Conservation (phyloP, 2,329 filamentous ascomycete species). For the Penicillium freii region DNA sequence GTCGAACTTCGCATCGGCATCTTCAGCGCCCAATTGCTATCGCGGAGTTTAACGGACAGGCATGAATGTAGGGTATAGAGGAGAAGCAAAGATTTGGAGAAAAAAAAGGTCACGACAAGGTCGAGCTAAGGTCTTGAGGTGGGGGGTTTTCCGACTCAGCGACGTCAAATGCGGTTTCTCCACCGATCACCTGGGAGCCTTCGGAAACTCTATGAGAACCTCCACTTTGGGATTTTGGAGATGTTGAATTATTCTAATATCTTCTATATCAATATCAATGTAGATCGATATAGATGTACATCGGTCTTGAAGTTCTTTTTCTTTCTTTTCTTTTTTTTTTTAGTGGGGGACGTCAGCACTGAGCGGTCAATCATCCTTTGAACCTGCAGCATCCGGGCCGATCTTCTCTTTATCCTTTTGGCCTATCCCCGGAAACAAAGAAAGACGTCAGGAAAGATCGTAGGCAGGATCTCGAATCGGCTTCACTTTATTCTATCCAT, state of each 20-base stretch:
- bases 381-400: slow-evolving; percentile 6
- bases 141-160: slow-evolving; percentile 31
- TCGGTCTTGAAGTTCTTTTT: neutral
- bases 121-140: slow-evolving; percentile 22
- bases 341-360: slow-evolving; percentile 5
- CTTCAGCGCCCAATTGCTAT: slow-evolving; percentile 20
- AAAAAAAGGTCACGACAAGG: slow-evolving; percentile 8
- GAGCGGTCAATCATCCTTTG: slow-evolving; percentile 13
- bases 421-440: slow-evolving; percentile 4
- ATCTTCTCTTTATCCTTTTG: neutral
- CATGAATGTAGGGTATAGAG: slow-evolving; percentile 13
- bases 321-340: neutral
- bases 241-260: neutral
- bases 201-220: slow-evolving; percentile 27
- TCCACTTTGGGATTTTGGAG: slow-evolving; percentile 10
- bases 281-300: neutral
- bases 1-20: slow-evolving; percentile 31
- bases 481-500: neutral
- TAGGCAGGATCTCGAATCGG: neutral
- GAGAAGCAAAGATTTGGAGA: slow-evolving; percentile 3
- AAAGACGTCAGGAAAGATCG: neutral
- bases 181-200: slow-evolving; percentile 31
- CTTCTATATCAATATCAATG: neutral
- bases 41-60: slow-evolving; percentile 12
- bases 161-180: slow-evolving; percentile 37